phyloP scores from a whole-genome alignment of 1,284 basidiomycete species.

The Cryptococcus maquisensis region DNA sequence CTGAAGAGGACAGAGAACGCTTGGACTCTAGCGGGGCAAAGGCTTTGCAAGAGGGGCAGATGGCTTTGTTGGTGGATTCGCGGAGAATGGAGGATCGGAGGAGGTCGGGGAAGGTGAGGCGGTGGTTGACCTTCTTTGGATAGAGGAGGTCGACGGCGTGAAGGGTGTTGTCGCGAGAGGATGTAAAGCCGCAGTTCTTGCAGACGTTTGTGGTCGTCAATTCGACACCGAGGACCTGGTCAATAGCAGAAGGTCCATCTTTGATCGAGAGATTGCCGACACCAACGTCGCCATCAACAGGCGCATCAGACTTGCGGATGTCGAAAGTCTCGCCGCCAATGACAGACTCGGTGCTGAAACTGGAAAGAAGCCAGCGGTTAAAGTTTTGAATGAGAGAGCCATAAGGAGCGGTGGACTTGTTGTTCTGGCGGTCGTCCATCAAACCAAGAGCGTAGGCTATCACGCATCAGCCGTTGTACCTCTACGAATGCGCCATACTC shows the following conservation, averaged over 20 bases:
- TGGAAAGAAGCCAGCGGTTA: constrained; percentile 78
- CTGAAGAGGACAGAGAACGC: constrained; percentile 62
- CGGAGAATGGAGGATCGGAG: constrained; percentile 73
- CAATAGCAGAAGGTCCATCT: constrained; percentile 57
- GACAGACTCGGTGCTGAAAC: constrained; percentile 37
- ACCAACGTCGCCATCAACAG: background rate
- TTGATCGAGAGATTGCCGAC: constrained; percentile 5
- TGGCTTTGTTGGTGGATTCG: constrained; percentile 76
- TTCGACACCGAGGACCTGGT: constrained; percentile 74
- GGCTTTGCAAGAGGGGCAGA: constrained; percentile 77
- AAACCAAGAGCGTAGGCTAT: constrained; percentile 78
- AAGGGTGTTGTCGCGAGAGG: constrained; percentile 68
- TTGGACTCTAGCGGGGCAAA: constrained; percentile 68
- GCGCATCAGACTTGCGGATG: constrained; percentile 15
- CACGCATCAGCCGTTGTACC: constrained; percentile 33
- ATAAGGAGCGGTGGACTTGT: constrained; percentile 67
- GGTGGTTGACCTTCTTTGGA: constrained; percentile 63
- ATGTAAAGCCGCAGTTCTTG: constrained; percentile 64
- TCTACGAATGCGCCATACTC: constrained; percentile 19
- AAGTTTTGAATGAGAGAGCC: constrained; percentile 88
- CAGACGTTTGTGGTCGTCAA: constrained; percentile 73
- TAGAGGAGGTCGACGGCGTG: constrained; percentile 86
- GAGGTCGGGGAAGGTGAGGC: constrained; percentile 59
- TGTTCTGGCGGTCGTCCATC: constrained; percentile 68
- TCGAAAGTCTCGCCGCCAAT: constrained; percentile 35